Conservation (phyloP, 2,329 filamentous ascomycete species). For the Geosmithia morbida region DNA sequence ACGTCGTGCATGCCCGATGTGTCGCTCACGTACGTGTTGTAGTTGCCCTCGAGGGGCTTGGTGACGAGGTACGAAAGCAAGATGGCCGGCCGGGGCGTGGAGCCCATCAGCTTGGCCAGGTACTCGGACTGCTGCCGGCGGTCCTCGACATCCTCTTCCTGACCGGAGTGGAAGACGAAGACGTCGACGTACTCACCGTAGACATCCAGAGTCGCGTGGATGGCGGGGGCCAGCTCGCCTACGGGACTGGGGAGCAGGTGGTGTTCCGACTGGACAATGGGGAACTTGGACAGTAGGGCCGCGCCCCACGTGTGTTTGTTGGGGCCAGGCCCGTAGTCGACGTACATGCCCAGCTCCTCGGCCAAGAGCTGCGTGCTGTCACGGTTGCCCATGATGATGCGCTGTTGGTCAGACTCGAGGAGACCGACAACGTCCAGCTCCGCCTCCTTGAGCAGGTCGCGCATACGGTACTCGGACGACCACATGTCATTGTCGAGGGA, state of each 20-base stretch:
- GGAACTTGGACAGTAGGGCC: conserved; percentile 89
- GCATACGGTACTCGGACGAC: conserved; percentile 90
- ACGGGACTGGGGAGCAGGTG: conserved; percentile 88
- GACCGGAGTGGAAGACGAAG: conserved; percentile 96
- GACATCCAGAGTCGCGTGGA: conserved; percentile 88
- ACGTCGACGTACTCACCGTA: conserved; percentile 86
- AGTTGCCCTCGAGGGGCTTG: conserved; percentile 81
- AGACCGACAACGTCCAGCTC: conserved; percentile 96
- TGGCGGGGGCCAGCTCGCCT: conserved; percentile 87
- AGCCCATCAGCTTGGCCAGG: conserved; percentile 76
- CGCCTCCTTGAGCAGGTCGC: conserved; percentile 79
- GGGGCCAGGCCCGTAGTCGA: conserved; percentile 89
- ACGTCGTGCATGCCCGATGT: conserved; percentile 90
- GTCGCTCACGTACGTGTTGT: conserved; percentile 86
- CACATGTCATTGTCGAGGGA: conserved; percentile 98
- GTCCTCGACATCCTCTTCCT: conserved; percentile 92
- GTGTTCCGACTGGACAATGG: conserved; percentile 92
- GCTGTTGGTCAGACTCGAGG: conserved; percentile 82
- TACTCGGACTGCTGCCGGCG: conserved; percentile 77
- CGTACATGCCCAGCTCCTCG: conserved; percentile 96
- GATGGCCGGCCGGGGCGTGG: conserved; percentile 64
- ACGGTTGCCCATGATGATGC: conserved; percentile 98
- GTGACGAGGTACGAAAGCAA: conserved; percentile 88
- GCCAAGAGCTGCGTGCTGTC: conserved; percentile 91
- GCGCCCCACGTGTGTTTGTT: conserved; percentile 99